Conservation (phyloP, 768 basidiomycete species). For the Boletus rubroflammeus region DNA sequence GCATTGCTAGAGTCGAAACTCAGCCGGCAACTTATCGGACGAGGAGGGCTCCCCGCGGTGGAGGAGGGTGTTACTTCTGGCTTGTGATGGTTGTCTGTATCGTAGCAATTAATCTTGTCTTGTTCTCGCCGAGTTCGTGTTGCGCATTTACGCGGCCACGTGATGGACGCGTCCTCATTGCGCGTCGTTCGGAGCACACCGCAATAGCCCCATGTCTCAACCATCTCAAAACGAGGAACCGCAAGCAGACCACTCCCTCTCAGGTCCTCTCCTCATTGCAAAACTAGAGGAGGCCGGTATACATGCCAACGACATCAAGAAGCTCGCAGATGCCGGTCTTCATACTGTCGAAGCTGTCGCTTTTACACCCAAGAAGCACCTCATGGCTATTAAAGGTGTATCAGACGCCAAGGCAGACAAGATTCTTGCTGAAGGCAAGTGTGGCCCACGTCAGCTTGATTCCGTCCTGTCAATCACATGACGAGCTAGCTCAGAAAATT, state of each 20-base stretch:
- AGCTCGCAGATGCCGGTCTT: slow-evolving; percentile 86
- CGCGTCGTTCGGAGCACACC: neutral
- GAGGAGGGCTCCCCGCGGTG: neutral
- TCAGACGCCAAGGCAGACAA: slow-evolving; percentile 97
- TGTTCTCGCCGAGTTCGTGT: slow-evolving; percentile 5
- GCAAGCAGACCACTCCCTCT: slow-evolving; percentile 51
- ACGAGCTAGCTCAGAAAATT: slow-evolving; percentile 77
- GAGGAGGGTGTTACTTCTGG: slow-evolving; percentile 3
- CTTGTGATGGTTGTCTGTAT: neutral
- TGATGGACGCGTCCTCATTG: slow-evolving; percentile 29
- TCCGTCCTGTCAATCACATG: slow-evolving; percentile 5
- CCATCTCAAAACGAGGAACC: slow-evolving; percentile 48
- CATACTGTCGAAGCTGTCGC: slow-evolving; percentile 95
- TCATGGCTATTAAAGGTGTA: slow-evolving; percentile 92
- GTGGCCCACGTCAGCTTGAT: neutral
- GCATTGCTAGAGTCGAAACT: slow-evolving; percentile 68
- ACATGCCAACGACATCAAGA: slow-evolving; percentile 88
- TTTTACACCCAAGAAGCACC: slow-evolving; percentile 91
- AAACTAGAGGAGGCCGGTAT: slow-evolving; percentile 90
- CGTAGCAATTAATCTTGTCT: neutral
- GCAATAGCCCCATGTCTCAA: slow-evolving; percentile 46
- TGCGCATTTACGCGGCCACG: slow-evolving; percentile 25
- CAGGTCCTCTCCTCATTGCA: slow-evolving; percentile 79
- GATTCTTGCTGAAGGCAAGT: slow-evolving; percentile 83
- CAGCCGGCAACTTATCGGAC: slow-evolving; percentile 34